Percentiles rank a stretch among this genome's conserved stretches.
Evolutionary conservation across 2,329 filamentous ascomycete species (phyloP).

Genomic region (Sordariomycetes sp.): DNA sequence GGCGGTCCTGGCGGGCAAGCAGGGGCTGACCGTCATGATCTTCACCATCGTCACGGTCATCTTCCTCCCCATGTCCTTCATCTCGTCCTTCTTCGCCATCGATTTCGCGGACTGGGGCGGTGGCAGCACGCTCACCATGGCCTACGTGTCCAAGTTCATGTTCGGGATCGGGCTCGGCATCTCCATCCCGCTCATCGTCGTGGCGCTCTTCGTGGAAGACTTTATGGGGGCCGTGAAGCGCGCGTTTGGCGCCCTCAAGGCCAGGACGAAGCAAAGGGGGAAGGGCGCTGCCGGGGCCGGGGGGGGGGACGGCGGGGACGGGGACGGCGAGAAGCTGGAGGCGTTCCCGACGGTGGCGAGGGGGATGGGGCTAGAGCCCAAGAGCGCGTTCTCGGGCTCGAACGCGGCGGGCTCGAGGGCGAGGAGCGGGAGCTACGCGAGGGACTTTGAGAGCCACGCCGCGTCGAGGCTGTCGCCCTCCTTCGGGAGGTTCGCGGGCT

Average conservation of each 20-base stretch:
- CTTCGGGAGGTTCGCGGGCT: neutral
- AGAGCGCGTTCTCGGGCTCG: neutral
- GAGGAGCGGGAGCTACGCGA: neutral
- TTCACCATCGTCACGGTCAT: constrained; percentile 35
- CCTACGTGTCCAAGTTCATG: constrained; percentile 4
- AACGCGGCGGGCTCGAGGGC: neutral
- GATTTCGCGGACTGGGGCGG: constrained; percentile 14
- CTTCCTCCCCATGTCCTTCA: constrained; percentile 29
- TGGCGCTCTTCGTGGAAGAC: constrained; percentile 5
- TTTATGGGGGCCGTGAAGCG: constrained; percentile 7
- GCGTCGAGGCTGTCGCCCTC: constrained; percentile 2
- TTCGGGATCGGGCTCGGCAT: constrained; percentile 6
- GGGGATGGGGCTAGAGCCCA: neutral
- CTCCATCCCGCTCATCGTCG: constrained; percentile 6
- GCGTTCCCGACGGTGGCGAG: neutral
- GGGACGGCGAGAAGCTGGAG: neutral
- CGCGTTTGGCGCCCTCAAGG: neutral
- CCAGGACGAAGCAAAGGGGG: neutral
- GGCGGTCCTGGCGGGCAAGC: constrained; percentile 25
- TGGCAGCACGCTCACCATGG: constrained; percentile 5
- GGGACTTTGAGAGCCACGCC: neutral
- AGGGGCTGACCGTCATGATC: constrained; percentile 31
- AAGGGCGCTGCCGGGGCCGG: neutral
- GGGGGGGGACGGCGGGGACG: neutral
- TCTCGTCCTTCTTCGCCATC: constrained; percentile 27